Percentiles rank a stretch among this genome's conserved stretches.
Conservation (phyloP, 2,329 filamentous ascomycete genomes). For the Phoma herbarum region DNA sequence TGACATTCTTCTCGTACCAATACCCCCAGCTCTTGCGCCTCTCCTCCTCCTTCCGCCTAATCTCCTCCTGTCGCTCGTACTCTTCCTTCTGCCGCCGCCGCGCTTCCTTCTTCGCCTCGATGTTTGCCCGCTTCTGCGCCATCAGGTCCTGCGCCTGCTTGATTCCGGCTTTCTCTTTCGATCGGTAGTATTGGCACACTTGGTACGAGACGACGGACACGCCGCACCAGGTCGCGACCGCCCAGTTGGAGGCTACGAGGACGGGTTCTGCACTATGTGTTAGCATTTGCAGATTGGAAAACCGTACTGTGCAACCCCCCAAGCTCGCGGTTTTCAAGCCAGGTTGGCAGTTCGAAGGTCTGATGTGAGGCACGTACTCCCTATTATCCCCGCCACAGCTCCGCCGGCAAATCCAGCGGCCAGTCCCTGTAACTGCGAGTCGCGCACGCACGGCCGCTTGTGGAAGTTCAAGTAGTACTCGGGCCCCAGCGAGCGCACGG, state of each 20-base stretch:
- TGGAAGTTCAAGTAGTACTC: constrained; percentile 77
- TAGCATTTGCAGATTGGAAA: too few relatives aligned
- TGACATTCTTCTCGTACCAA: constrained; percentile 49
- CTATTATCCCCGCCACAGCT: constrained; percentile 75
- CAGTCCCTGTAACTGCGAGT: constrained; percentile 85
- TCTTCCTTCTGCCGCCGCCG: constrained; percentile 55
- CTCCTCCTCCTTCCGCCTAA: constrained; percentile 44
- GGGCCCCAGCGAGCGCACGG: constrained; percentile 70
- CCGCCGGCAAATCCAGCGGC: constrained; percentile 79
- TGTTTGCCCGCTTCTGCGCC: constrained; percentile 69
- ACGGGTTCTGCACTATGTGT: constrained; percentile 60
- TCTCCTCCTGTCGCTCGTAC: constrained; percentile 47
- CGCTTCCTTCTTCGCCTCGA: constrained; percentile 57
- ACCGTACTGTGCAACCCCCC: too few relatives aligned
- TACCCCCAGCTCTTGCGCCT: constrained; percentile 48
- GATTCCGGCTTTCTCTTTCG: constrained; percentile 82
- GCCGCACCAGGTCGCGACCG: constrained; percentile 77
- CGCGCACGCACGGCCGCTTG: constrained; percentile 82
- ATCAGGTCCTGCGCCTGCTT: constrained; percentile 85
- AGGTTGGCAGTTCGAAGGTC: background rate
- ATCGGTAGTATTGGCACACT: constrained; percentile 79
- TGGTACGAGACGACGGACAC: constrained; percentile 79
- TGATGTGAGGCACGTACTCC: constrained; percentile 64
- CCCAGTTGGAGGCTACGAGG: constrained; percentile 81
- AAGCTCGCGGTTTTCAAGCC: too few relatives aligned